A percentile compares a stretch with the other conserved stretches of the same genome.
These are phyloP conservation scores for Penicillium robsamsonii DNA, from an alignment of 495 filamentous ascomycete genomes.

Conservation along the genomic window DNA sequence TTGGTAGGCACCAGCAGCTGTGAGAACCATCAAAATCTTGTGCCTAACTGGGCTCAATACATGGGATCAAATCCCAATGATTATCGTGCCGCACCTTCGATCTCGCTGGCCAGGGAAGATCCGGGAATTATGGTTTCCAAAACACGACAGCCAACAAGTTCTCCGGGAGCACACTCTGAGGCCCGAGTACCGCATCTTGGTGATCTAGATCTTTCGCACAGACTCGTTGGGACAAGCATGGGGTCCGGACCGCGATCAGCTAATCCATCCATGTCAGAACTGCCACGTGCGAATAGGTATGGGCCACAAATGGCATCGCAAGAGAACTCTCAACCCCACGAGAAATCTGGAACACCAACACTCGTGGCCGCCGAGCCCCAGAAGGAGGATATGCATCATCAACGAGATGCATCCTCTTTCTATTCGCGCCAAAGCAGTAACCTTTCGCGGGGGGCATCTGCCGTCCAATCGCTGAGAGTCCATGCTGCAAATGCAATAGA, in stretches of 20 bases:
- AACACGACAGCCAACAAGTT: slow-evolving; percentile 21
- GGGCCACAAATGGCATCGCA: slow-evolving; percentile 19
- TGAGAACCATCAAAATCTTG: slow-evolving; percentile 12
- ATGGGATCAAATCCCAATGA: slow-evolving; percentile 10
- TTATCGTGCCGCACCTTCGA: slow-evolving; percentile 19
- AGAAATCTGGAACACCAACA: slow-evolving; percentile 9
- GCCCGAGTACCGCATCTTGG: slow-evolving; percentile 30
- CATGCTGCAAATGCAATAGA: slow-evolving; percentile 3
- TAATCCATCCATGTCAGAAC: slow-evolving; percentile 24
- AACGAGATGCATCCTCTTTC: slow-evolving; percentile 25
- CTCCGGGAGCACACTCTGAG: slow-evolving; percentile 17
- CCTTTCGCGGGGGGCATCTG: slow-evolving; percentile 14
- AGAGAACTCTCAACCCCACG: slow-evolving; percentile 9
- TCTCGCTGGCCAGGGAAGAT: slow-evolving; percentile 19
- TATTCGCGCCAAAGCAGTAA: slow-evolving; percentile 31
- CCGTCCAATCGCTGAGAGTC: slow-evolving; percentile 1
- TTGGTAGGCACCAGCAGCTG: neutral
- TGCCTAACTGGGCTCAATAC: slow-evolving; percentile 18
- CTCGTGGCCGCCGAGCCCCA: slow-evolving; percentile 10
- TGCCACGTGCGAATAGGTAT: slow-evolving; percentile 17
- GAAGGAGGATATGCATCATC: slow-evolving; percentile 8
- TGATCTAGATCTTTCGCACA: slow-evolving; percentile 35
- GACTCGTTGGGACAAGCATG: slow-evolving; percentile 27
- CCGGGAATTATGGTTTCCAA: slow-evolving; percentile 29
- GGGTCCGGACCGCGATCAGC: slow-evolving; percentile 26